A percentile compares a stretch with the other conserved stretches of the same genome.
These are phyloP conservation scores for Pyrenochaeta sp. DNA, from an alignment of 2,329 filamentous ascomycete species.

Conservation along the genomic window DNA sequence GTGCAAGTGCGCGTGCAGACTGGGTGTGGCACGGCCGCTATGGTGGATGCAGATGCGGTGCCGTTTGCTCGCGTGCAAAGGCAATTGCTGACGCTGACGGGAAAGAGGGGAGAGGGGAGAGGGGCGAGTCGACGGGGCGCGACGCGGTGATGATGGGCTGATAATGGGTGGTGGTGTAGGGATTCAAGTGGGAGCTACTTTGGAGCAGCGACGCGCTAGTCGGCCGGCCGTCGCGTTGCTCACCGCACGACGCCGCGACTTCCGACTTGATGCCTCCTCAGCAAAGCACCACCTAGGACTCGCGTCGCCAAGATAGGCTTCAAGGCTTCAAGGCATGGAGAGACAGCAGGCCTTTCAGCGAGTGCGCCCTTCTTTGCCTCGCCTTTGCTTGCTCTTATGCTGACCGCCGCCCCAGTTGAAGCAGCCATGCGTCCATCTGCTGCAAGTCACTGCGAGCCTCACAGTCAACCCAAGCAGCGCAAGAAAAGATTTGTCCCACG, in stretches of 20 bases:
- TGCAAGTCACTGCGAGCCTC: conserved; percentile 62
- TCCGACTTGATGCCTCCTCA: too few species aligned
- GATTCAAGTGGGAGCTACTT: conserved; percentile 15
- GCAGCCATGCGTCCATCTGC: conserved; percentile 65
- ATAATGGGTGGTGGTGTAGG: conserved; percentile 1
- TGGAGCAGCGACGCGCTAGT: conserved; percentile 28
- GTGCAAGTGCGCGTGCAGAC: conserved; percentile 2
- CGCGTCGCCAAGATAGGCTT: too few species aligned
- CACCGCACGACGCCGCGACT: too few species aligned
- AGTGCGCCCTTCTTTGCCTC: conserved; percentile 24
- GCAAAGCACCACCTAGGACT: too few species aligned
- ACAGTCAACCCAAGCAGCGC: conserved; percentile 54
- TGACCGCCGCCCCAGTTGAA: conserved; percentile 58
- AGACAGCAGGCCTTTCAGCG: conserved; percentile 52
- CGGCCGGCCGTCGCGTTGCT: conserved; percentile 6
- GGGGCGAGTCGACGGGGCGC: too few species aligned
- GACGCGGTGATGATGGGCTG: conserved; percentile 20
- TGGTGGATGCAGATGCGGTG: not conserved
- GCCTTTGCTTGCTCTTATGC: not conserved
- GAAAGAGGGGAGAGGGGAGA: too few species aligned
- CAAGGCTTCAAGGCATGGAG: too few species aligned
- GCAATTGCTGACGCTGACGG: conserved; percentile 4
- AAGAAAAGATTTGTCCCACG: conserved; percentile 57
- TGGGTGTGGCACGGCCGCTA: not conserved
- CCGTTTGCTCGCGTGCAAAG: conserved; percentile 7